Evolutionary conservation across 1,284 basidiomycete species (phyloP).

Genomic region (Porogramme epimiltina): DNA sequence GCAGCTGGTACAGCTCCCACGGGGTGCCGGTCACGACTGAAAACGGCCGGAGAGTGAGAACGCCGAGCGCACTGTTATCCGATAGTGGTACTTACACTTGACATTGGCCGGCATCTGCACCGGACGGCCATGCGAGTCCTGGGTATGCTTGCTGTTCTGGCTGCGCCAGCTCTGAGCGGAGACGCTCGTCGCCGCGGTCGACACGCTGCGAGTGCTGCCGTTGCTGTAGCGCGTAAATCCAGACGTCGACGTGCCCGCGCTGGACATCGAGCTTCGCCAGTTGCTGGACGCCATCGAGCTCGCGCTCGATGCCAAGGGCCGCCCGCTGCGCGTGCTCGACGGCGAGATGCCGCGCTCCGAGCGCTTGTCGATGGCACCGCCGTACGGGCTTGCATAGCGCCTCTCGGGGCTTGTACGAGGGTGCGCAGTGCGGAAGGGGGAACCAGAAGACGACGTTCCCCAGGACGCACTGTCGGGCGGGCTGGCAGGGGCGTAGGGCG

Average conservation of each 20-base stretch:
- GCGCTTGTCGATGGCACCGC: conserved; percentile 16
- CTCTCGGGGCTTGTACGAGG: conserved; percentile 18
- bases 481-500: conserved; percentile 20
- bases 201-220: conserved; percentile 67
- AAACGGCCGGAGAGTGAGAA: background rate
- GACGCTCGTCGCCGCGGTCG: conserved; percentile 76
- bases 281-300: conserved; percentile 64
- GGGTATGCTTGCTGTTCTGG: conserved; percentile 26
- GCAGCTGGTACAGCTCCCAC: conserved; percentile 68
- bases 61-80: background rate
- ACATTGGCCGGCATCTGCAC: conserved; percentile 63
- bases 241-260: conserved; percentile 60
- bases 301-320: conserved; percentile 53
- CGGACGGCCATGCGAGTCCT: conserved; percentile 19
- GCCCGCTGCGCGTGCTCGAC: conserved; percentile 54
- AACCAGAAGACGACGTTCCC: conserved; percentile 23
- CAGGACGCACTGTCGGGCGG: conserved; percentile 34
- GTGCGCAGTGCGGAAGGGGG: conserved; percentile 17
- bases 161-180: conserved; percentile 70
- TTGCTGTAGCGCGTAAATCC: conserved; percentile 82
- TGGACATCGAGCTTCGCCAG: conserved; percentile 77
- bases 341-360: conserved; percentile 51
- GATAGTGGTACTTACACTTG: conserved; percentile 62
- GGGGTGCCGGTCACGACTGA: conserved; percentile 75
- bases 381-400: conserved; percentile 21